Percentiles rank a stretch among this genome's conserved stretches.
Conservation (phyloP, 768 basidiomycete species). For the Naematelia aurantialba region DNA sequence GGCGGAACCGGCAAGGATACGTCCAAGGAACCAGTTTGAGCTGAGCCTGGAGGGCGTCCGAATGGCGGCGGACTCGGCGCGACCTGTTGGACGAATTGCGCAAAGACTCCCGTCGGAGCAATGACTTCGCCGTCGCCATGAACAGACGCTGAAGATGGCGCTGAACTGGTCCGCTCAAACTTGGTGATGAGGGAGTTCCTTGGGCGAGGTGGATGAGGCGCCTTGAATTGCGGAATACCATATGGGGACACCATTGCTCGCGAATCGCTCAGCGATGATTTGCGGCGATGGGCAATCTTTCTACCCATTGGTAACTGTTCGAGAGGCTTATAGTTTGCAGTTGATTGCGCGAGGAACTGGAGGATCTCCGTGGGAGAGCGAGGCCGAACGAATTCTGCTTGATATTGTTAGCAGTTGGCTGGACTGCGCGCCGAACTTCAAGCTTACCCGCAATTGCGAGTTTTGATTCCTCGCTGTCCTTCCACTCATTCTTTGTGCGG, state of each 20-base stretch:
- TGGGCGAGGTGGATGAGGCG: slow-evolving; percentile 2
- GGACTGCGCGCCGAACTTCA: slow-evolving; percentile 1
- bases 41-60: not conserved
- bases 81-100: not conserved
- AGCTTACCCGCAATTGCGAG: slow-evolving; percentile 20
- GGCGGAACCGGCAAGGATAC: not conserved
- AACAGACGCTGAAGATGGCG: slow-evolving; percentile 15
- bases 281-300: slow-evolving; percentile 26
- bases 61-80: slow-evolving; percentile 14
- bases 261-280: slow-evolving; percentile 30
- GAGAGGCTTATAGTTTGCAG: slow-evolving; percentile 32
- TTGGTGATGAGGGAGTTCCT: slow-evolving; percentile 33
- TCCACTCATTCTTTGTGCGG: slow-evolving; percentile 18
- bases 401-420: not conserved
- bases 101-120: not conserved
- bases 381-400: not conserved
- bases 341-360: slow-evolving; percentile 31
- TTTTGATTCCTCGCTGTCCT: slow-evolving; percentile 19
- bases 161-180: slow-evolving; percentile 41
- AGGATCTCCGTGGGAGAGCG: not conserved
- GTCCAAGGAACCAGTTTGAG: not conserved
- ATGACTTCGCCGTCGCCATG: slow-evolving; percentile 9
- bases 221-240: slow-evolving; percentile 28
- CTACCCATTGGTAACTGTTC: slow-evolving; percentile 13
- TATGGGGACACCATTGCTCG: slow-evolving; percentile 31